Evolutionary conservation across 2,329 filamentous ascomycete species (phyloP), one percentile per base, ranked within the genome.

Genomic region (Sclerotinia sclerotiorum): DNA sequence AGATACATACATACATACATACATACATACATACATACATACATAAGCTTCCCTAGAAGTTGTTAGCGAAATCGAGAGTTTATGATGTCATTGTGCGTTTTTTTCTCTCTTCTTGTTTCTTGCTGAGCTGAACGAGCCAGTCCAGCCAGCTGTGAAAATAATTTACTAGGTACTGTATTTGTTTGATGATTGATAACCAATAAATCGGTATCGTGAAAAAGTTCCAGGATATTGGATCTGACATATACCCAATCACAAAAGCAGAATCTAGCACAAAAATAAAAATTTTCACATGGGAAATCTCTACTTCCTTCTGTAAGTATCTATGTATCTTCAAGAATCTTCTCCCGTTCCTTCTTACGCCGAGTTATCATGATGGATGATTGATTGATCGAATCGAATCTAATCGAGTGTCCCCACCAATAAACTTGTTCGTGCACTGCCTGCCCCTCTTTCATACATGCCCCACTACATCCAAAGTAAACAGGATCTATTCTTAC

Each of bases 391-490:
- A n/a, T n/a, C n/a, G n/a, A n/a, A n/a, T n/a, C n/a, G n/a, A n/a
- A 35, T 35, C 32, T 35, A 5, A 4, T 35, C 35, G 10, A 39
- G 2, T 11, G 1, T 13, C 11, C 29, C 54, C 54, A 35, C 57
- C 39, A 60, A 60, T 27, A 27, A 60, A 27, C 27, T 15, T 29
- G 42, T 60, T 27, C 39, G 27, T 19, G 39, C 42, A 60, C 57
- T 60, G 57, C 17, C 57, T 60, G 57, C 17, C 57, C 57, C 56
- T 60, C 35, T 27, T 42, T 19, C 27, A 48, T 35, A 19, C 10
- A 35, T n/a, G 21, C n/a, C 56, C 24, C 42, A 46, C 42, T 27
- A 52, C 17, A 5, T 55, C 17, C 39, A 35, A 10, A n/a, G n/a
- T 39, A 39, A 39, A 39, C 10, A 11, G 29, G 17, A 29, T 24